Evolutionary conservation across 208 protist species (phyloP), one percentile per base, ranked within the genome.

Genomic region (Leishmania arabica): DNA sequence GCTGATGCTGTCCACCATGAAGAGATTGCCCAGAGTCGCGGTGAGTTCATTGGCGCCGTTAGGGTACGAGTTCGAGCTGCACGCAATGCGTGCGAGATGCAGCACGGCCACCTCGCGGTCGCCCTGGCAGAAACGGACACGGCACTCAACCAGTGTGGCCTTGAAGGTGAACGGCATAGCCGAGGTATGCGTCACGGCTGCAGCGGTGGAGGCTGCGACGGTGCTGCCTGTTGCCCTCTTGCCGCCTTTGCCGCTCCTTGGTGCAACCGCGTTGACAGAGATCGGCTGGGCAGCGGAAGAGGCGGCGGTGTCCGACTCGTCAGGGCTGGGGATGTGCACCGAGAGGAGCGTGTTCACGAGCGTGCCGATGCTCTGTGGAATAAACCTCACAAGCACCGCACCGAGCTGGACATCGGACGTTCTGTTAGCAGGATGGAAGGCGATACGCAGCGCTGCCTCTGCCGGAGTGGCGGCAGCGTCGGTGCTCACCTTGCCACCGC

Each of bases 301-400:
- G 24, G 53, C 60, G 60, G 42, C 37, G 42, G 78, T 76, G 58
- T 77, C 37, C 15, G 40, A 6, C 31, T 77, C 74, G 74, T 68
- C 74, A 37, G 53, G 37, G 24, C 56, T 40, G 56, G 91, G 87
- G 37, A 96, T 77, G 54, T 88, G 82, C 75, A 97, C 76, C 19
- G 91, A 97, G 31, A 97, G 84, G 5, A 97, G 75, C 53, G 88
- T 84, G 83, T 97, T 95, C 21, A 92, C 79, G 3, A 97, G 84
- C 27, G 83, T 88, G 24, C 94, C 94, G 31, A 95, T 81, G 40
- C 91, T 92, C 42, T 84, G 86, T 15, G 94, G 91, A 21, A 95
- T 86, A 45, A 94, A 72, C 31, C 85, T 87, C 37, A 97, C 81
- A n/a, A 88, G 80, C 65, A 93, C 78, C 71, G 88, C 84, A 15